Base-by-base conservation (phyloP, 2,329 filamentous ascomycete species). In the Leptodontidium sp. region DNA sequence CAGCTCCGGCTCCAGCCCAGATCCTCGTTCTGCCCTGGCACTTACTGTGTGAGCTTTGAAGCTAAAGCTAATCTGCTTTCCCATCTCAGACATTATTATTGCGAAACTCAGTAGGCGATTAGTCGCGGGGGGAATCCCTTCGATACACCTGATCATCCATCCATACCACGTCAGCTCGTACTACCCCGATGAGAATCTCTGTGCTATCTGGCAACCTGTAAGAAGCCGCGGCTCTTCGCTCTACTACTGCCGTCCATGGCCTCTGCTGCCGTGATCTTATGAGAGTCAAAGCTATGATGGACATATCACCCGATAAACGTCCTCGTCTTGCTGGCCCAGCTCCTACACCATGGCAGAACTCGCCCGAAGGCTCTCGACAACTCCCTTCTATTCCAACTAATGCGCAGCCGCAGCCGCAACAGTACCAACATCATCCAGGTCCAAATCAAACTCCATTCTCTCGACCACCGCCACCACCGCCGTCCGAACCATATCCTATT, bases 241-340 rank as follows among this genome's bases (percentile, higher is more conserved):
- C 73, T 76, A 70, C 50, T 70, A 76, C 66, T 70, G 73, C 74
- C 78, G 76, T 80, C 75, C 73, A 80, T 81, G 79, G 79, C 79
- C 78, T 78, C 74, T 73, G 70, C 71, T 75, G 74, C 70, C 68
- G 75, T 74, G 74, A 70, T 71, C 74, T 69, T 72, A 72, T 77
- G 72, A 77, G 65, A 79, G 65, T 83, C 82, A 74, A 70, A 71
- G 70, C 65, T 71, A 78, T 75, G 83, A 89, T 89, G 87, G 87
- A 89, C 82, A 85, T 82, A 80, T 84, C 80, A 80, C 86, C 86
- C 77, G 86, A 88, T 77, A 89, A 89, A 83, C 86, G 87, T 78
- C 85, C 84, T 79, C 86, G 87, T 81, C 82, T 88, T 74, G 80
- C 79, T 74, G 80, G 80, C 76, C 78, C 77, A 79, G 78, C 82